A percentile compares a stretch with the other conserved stretches of the same genome.
phyloP scores from a whole-genome alignment of 495 filamentous ascomycete species.

The Penicillium bovifimosum region DNA sequence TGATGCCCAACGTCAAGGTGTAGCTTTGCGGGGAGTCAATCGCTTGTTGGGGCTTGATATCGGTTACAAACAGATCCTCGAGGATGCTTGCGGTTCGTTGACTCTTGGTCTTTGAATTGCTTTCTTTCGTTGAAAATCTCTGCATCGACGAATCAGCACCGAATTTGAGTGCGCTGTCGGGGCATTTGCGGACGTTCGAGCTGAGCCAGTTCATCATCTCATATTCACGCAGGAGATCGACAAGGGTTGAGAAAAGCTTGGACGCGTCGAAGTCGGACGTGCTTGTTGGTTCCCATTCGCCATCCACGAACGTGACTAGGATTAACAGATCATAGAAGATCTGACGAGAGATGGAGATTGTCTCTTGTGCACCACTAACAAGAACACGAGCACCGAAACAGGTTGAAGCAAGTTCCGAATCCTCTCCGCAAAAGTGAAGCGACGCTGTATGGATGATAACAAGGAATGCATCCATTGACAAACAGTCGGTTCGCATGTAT shows the following conservation, averaged over 20 bases:
- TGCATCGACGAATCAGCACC: conserved; percentile 19
- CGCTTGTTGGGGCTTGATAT: conserved; percentile 42
- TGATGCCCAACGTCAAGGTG: conserved; percentile 42
- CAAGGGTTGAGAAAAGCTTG: conserved; percentile 59
- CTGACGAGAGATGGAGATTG: conserved; percentile 56
- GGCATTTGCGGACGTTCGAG: conserved; percentile 42
- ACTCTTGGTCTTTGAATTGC: conserved; percentile 20
- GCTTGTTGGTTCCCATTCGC: conserved; percentile 64
- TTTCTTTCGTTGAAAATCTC: conserved; percentile 26
- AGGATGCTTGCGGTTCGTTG: conserved; percentile 38
- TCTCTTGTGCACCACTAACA: conserved; percentile 72
- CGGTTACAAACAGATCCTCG: conserved; percentile 44
- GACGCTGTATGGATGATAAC: conserved; percentile 41
- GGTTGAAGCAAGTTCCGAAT: conserved; percentile 48
- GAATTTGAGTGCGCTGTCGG: conserved; percentile 14
- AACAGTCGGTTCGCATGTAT: conserved; percentile 33
- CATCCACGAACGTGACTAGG: conserved; percentile 76
- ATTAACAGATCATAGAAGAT: conserved; percentile 76
- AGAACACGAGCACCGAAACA: conserved; percentile 67
- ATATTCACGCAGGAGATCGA: conserved; percentile 64
- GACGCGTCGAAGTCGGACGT: conserved; percentile 62
- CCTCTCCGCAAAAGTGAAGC: conserved; percentile 36
- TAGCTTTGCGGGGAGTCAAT: conserved; percentile 41
- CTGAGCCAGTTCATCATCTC: conserved; percentile 79
- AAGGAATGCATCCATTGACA: conserved; percentile 50